Evolutionary conservation across 129 eudicot genomes (phyloP).

Genomic region (sunflower (Helianthus annuus)): DNA sequence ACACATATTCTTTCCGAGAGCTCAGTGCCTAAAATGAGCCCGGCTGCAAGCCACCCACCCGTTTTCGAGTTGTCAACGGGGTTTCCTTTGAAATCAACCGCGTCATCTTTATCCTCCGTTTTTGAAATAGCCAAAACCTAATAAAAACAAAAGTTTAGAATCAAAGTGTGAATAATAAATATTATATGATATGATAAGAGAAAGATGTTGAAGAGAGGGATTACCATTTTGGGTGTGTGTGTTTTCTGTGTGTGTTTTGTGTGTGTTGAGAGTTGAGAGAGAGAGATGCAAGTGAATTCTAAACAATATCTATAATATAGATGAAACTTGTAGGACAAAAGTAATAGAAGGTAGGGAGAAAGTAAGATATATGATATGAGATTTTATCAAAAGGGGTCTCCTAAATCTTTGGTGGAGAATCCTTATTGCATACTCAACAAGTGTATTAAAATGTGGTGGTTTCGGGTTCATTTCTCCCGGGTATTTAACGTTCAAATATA

Average conservation of each 20-base stretch:
- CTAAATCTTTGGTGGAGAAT: conserved; percentile 42
- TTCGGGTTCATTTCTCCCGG: conserved; percentile 17
- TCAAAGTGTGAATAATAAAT: conserved; percentile 8
- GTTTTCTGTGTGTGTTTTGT: not conserved
- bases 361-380: conserved; percentile 26
- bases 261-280: conserved; percentile 5
- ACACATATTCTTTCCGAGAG: conserved; percentile 88
- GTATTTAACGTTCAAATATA: conserved; percentile 1
- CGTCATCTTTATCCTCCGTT: conserved; percentile 50
- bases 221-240: conserved; percentile 37
- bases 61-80: conserved; percentile 78
- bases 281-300: conserved; percentile 11
- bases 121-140: conserved; percentile 59
- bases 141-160: conserved; percentile 14
- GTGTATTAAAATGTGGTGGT: conserved; percentile 2
- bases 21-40: conserved; percentile 96
- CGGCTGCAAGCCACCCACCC: conserved; percentile 99
- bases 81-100: conserved; percentile 63
- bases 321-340: conserved; percentile 25
- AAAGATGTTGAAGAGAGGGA: conserved; percentile 13
- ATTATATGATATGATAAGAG: conserved; percentile 8
- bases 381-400: conserved; percentile 25
- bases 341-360: conserved; percentile 41
- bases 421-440: conserved; percentile 18
- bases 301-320: conserved; percentile 20